Conservation (phyloP, 768 basidiomycete species). For the Leccinellum luteum region DNA sequence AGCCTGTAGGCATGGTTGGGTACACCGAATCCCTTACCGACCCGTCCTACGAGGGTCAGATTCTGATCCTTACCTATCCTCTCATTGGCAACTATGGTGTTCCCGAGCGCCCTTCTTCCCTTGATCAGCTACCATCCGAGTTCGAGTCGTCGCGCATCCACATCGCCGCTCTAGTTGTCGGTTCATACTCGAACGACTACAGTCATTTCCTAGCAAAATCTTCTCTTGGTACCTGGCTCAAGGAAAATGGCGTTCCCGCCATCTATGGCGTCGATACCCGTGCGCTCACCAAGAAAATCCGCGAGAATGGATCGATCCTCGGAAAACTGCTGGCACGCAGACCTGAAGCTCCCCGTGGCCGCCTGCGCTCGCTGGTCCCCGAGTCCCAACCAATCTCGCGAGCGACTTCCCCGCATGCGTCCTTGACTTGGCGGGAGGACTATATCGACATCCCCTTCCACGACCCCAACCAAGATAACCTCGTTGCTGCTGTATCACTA, state of each 20-base stretch:
- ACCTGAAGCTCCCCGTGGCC: conserved; percentile 41
- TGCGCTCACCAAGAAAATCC: conserved; percentile 92
- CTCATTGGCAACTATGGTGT: conserved; percentile 98
- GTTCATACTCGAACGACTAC: conserved; percentile 91
- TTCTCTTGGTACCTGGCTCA: conserved; percentile 88
- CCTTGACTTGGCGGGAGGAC: conserved; percentile 74
- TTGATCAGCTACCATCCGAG: conserved; percentile 61
- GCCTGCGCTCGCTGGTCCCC: conserved; percentile 33
- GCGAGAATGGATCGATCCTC: conserved; percentile 92
- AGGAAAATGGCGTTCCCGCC: conserved; percentile 92
- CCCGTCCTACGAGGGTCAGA: conserved; percentile 97
- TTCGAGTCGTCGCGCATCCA: conserved; percentile 98
- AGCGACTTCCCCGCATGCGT: conserved; percentile 51
- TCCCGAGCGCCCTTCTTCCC: conserved; percentile 55
- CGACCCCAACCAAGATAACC: conserved; percentile 86
- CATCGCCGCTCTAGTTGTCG: conserved; percentile 85
- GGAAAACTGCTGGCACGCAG: conserved; percentile 76
- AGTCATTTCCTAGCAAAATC: conserved; percentile 92
- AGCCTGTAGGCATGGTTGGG: conserved; percentile 88
- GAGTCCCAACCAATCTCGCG: conserved; percentile 43
- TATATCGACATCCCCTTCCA: conserved; percentile 79
- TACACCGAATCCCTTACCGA: conserved; percentile 98
- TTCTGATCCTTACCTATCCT: conserved; percentile 95
- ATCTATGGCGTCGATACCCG: conserved; percentile 96
- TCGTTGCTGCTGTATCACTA: conserved; percentile 89